Conservation (phyloP, 2,329 filamentous ascomycete genomes). For the Talaromyces sp. region DNA sequence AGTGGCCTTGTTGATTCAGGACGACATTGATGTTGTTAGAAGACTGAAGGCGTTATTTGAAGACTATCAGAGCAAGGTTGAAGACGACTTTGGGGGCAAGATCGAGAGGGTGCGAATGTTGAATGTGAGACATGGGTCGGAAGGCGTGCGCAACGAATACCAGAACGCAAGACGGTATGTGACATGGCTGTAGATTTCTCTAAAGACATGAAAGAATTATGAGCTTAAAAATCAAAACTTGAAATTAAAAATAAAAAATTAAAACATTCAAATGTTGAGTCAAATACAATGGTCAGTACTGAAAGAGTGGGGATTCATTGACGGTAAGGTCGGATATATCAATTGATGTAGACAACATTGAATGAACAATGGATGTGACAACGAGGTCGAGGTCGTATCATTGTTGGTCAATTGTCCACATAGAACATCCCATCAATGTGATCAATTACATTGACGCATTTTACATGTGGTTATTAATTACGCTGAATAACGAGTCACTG, state of each 20-base stretch:
- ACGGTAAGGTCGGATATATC: no score
- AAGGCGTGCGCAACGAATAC: constrained; percentile 38
- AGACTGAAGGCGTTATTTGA: constrained; percentile 59
- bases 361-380: no score
- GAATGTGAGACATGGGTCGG: constrained; percentile 42
- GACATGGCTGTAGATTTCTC: constrained; percentile 25
- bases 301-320: no score
- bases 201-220: background rate
- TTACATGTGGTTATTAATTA: no score
- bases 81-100: constrained; percentile 41
- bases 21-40: constrained; percentile 60
- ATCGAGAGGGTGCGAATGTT: constrained; percentile 42
- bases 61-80: constrained; percentile 55
- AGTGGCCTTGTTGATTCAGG: constrained; percentile 70
- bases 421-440: no score
- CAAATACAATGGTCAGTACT: no score
- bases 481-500: no score
- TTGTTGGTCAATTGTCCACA: no score
- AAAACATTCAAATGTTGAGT: background rate
- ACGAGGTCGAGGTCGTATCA: no score
- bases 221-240: background rate
- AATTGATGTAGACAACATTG: no score
- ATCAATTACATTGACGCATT: no score
- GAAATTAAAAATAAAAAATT: background rate
- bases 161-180: constrained; percentile 29